Evolutionary conservation across 176 grass and related monocot genomes (phyloP), one percentile per base, ranked within the genome.

Genomic region (Dendrocalamus sinicus): DNA sequence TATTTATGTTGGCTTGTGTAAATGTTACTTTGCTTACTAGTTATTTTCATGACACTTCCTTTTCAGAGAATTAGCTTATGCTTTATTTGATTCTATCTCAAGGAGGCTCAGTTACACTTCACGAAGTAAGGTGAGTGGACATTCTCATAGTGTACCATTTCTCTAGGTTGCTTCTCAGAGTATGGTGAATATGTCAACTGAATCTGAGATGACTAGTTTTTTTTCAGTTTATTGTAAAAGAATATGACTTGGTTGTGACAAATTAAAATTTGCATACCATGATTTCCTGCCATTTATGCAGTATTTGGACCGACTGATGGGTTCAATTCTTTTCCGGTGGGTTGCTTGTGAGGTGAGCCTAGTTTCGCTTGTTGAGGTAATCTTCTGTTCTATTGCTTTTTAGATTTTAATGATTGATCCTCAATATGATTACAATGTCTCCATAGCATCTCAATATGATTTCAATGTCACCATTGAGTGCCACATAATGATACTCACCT

Each of bases 341-440:
- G 83, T 98, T 82, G 91, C 91, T 84, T 98, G 95, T 92, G 95
- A 98, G 75, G 86, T 98, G 69, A 95, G 89, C 84, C 89, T 98
- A 65, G 83, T 93, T 83, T 87, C 91, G 60, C 89, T 98, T 67
- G 83, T 98, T 90, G 91, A 98, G 95, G 95, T 95, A 93, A 85
- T 54, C 32, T 81, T 84, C 41, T 57, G 12, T 50, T 90, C 73
- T 66, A 40, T 19, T 63, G 39, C 72, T 58, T 85, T 32, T 65
- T 76, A 43, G 23, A 67, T 85, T 69, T 72, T 37, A 32, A 52
- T 75, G 24, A 52, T 64, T 47, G 39, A 59, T 48, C 53, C 58
- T 85, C 50, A 74, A 73, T 73, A 45, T 81, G 9, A 57, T 47
- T 81, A n/a, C 7, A 75, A 12, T 81, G 13, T 76, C 23, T 41